Evolutionary conservation across 306 rosid species (phyloP).

Genomic region (Ceratonia siliqua): DNA sequence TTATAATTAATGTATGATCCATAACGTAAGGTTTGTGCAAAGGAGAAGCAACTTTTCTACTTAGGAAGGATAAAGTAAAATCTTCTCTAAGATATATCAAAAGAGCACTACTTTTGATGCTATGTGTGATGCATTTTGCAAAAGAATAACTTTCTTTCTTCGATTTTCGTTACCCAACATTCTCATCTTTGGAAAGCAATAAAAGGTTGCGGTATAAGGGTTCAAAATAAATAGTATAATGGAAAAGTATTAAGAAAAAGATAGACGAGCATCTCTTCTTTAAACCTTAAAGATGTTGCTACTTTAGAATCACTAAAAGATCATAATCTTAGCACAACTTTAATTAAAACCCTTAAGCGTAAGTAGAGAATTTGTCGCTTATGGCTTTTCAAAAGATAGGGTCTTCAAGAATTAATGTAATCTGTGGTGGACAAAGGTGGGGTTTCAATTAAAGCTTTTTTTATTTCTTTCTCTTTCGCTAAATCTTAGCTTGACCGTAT

Average conservation of each 20-base stretch:
- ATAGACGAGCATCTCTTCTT: conserved; percentile 76
- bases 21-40: conserved; percentile 72
- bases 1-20: conserved; percentile 60
- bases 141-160: conserved; percentile 81
- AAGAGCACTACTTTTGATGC: conserved; percentile 94
- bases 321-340: conserved; percentile 67
- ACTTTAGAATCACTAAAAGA: conserved; percentile 94
- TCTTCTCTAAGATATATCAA: conserved; percentile 82
- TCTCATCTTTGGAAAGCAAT: conserved; percentile 74
- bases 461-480: conserved; percentile 36
- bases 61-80: conserved; percentile 72
- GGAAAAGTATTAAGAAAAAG: conserved; percentile 50
- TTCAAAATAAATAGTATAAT: conserved; percentile 45
- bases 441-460: conserved; percentile 37
- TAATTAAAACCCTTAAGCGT: conserved; percentile 61
- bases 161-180: conserved; percentile 88
- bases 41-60: conserved; percentile 69
- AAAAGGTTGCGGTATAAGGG: conserved; percentile 61
- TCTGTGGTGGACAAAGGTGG: conserved; percentile 45
- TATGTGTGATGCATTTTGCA: conserved; percentile 59
- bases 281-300: conserved; percentile 73
- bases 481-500: conserved; percentile 33
- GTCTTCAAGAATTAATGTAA: conserved; percentile 49
- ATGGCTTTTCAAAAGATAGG: conserved; percentile 63
- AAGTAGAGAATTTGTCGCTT: conserved; percentile 88